Percentiles rank a stretch among this genome's conserved stretches.
phyloP scores from a whole-genome alignment of 345 rosid genomes.

The Pseudoturritis turrita region DNA sequence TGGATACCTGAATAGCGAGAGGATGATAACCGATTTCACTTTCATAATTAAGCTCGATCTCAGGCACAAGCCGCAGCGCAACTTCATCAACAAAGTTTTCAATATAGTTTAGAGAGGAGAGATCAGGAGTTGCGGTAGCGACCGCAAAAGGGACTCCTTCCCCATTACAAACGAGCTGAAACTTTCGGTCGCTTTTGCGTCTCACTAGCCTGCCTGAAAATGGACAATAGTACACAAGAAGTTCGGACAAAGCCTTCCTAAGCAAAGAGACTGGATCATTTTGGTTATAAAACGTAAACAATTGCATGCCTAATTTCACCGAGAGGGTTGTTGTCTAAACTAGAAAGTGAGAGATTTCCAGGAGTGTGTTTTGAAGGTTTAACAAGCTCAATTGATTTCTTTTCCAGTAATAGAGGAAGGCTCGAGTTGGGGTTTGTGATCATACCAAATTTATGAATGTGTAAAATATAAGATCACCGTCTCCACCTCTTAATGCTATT shows the following conservation, averaged over 20 bases:
- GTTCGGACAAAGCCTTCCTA: constrained; percentile 41
- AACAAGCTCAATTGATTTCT: constrained; percentile 1
- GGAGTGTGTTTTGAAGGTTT: constrained; percentile 40
- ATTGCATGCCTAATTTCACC: constrained; percentile 29
- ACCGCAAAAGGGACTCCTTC: constrained; percentile 49
- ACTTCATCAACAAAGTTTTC: constrained; percentile 32
- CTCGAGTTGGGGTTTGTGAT: neutral
- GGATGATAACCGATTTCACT: constrained; percentile 27
- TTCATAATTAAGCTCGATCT: neutral
- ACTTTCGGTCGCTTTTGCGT: constrained; percentile 28
- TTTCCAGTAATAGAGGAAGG: neutral
- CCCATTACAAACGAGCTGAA: constrained; percentile 29
- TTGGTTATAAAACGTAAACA: constrained; percentile 28
- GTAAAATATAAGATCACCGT: too few relatives aligned
- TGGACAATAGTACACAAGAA: constrained; percentile 44
- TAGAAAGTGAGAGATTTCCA: constrained; percentile 33
- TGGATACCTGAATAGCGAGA: constrained; percentile 33
- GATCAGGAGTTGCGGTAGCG: constrained; percentile 26
- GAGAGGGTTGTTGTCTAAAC: constrained; percentile 37
- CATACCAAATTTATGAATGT: neutral
- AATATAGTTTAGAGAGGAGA: constrained; percentile 32
- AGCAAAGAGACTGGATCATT: constrained; percentile 22
- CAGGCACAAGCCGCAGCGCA: constrained; percentile 24
- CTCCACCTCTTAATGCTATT: too few relatives aligned
- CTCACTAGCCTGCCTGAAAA: constrained; percentile 46